phyloP scores from a whole-genome alignment of 164 flowering plant species.

The Aristolochia californica region DNA sequence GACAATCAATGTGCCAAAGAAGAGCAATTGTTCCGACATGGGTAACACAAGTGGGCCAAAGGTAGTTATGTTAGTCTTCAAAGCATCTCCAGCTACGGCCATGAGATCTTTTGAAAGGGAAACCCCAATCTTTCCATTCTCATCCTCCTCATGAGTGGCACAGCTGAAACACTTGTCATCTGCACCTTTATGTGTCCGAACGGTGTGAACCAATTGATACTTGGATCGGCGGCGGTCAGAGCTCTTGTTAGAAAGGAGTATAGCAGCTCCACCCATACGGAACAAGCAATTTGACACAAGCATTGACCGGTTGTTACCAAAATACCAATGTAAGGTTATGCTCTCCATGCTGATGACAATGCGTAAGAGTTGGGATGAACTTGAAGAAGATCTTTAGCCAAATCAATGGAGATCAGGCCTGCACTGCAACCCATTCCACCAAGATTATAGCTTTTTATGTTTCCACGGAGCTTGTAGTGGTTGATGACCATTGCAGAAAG shows the following conservation, averaged over 20 bases:
- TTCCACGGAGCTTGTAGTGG: conserved; percentile 76
- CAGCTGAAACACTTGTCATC: conserved; percentile 74
- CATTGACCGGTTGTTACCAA: conserved; percentile 78
- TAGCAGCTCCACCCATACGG: conserved; percentile 79
- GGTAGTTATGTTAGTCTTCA: conserved; percentile 83
- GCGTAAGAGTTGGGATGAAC: conserved; percentile 78
- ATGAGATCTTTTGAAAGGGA: conserved; percentile 73
- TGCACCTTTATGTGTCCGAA: conserved; percentile 70
- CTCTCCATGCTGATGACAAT: conserved; percentile 66
- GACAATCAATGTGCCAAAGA: conserved; percentile 59
- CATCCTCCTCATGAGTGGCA: conserved; percentile 63
- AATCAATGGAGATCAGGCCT: conserved; percentile 66
- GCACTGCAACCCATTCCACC: conserved; percentile 92
- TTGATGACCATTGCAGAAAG: conserved; percentile 74
- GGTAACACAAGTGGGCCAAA: conserved; percentile 82
- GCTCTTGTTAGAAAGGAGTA: conserved; percentile 58
- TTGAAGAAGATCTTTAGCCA: conserved; percentile 71
- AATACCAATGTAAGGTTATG: conserved; percentile 74
- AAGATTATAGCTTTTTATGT: conserved; percentile 51
- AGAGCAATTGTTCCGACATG: conserved; percentile 69
- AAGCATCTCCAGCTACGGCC: conserved; percentile 86
- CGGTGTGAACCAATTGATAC: conserved; percentile 64
- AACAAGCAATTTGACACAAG: conserved; percentile 78
- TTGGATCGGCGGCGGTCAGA: conserved; percentile 55
- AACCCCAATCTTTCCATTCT: conserved; percentile 53